Conservation (phyloP, 148 eudicot genomes). For the Silene uniflora region DNA sequence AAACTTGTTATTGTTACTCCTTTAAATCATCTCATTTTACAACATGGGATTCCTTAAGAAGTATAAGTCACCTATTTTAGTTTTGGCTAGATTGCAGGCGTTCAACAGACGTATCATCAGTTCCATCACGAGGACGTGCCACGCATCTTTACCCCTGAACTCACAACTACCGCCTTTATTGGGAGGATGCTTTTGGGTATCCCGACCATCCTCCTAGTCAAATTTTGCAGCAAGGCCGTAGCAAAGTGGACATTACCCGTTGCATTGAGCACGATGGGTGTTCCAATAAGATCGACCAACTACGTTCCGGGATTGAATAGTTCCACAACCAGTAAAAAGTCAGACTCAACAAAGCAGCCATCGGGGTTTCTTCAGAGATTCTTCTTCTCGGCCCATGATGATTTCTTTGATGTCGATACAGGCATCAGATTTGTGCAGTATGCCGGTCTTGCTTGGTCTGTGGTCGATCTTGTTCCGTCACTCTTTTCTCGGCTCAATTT, state of each 20-base stretch:
- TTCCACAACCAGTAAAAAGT: constrained; percentile 32
- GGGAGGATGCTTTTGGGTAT: constrained; percentile 76
- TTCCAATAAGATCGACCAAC: constrained; percentile 68
- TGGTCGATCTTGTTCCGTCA: constrained; percentile 94
- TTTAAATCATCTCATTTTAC: neutral
- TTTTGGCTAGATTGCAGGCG: constrained; percentile 57
- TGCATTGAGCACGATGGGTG: constrained; percentile 63
- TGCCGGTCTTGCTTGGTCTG: constrained; percentile 97
- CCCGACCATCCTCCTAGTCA: constrained; percentile 81
- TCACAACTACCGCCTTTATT: constrained; percentile 44
- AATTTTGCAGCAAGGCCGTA: constrained; percentile 88
- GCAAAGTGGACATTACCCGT: constrained; percentile 90
- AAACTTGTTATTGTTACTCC: neutral
- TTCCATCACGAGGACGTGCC: constrained; percentile 83
- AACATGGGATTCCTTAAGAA: neutral
- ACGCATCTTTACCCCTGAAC: constrained; percentile 64
- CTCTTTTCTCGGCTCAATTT: constrained; percentile 60
- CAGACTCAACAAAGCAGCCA: constrained; percentile 44
- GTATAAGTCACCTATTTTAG: neutral
- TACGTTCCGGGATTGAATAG: constrained; percentile 57
- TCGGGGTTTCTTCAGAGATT: constrained; percentile 60
- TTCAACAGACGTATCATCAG: constrained; percentile 81
- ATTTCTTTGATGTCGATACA: constrained; percentile 81
- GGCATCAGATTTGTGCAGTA: constrained; percentile 90
- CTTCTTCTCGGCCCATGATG: constrained; percentile 50